Evolutionary conservation across 306 rosid species (phyloP).

Genomic region (Glycyrrhiza uralensis): DNA sequence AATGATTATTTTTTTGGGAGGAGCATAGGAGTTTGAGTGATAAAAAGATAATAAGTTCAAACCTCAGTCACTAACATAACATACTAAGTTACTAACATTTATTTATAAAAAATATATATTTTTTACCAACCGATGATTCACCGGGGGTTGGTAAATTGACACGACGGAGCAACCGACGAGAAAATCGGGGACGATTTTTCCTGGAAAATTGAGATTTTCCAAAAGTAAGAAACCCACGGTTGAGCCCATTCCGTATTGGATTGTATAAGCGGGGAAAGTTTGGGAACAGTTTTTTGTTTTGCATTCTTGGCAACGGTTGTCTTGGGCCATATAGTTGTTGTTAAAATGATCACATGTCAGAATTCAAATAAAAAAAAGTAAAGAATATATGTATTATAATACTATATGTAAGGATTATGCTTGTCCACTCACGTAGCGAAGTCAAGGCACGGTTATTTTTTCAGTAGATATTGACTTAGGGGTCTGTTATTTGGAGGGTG

Average conservation of each 20-base stretch:
- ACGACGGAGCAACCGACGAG: constrained; percentile 65
- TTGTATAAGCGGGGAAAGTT: constrained; percentile 48
- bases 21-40: too few species aligned
- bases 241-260: constrained; percentile 66
- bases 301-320: constrained; percentile 35
- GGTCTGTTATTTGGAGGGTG: too few species aligned
- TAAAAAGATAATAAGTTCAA: too few species aligned
- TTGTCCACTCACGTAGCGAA: not conserved
- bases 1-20: too few species aligned
- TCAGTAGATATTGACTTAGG: too few species aligned
- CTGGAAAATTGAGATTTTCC: constrained; percentile 54
- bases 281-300: constrained; percentile 28
- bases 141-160: constrained; percentile 62
- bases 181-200: constrained; percentile 36
- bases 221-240: constrained; percentile 59
- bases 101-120: too few species aligned
- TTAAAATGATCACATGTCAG: not conserved
- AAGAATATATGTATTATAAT: too few species aligned
- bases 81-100: too few species aligned
- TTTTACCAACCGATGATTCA: constrained; percentile 81
- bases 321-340: not conserved
- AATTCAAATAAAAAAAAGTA: not conserved
- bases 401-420: not conserved
- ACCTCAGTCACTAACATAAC: too few species aligned
- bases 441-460: too few species aligned